Conservation (phyloP, 2,329 filamentous ascomycete species). For the Exophiala sp. region DNA sequence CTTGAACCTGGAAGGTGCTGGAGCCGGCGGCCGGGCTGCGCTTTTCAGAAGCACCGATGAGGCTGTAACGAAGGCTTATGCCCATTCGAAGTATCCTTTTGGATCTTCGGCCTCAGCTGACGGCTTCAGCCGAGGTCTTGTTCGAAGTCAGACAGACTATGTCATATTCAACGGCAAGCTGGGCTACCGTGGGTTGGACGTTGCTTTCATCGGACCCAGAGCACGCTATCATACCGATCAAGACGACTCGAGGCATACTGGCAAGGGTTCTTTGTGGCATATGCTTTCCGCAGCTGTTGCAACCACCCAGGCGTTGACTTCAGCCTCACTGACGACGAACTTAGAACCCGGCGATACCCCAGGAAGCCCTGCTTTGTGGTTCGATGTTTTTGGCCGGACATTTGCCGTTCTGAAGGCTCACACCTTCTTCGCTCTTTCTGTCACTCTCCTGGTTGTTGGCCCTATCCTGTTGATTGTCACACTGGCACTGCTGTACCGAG, state of each 20-base stretch:
- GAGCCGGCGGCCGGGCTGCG: conserved; percentile 79
- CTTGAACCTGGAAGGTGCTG: conserved; percentile 89
- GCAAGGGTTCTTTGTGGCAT: conserved; percentile 68
- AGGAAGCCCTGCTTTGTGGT: conserved; percentile 68
- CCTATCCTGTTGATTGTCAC: conserved; percentile 67
- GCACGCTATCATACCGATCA: conserved; percentile 85
- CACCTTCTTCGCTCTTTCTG: conserved; percentile 80
- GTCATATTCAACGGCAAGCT: conserved; percentile 70
- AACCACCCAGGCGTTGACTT: conserved; percentile 65
- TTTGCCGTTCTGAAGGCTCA: conserved; percentile 75
- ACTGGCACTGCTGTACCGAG: conserved; percentile 60
- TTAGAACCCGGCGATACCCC: conserved; percentile 15
- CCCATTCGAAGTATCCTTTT: conserved; percentile 66
- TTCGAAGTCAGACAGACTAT: conserved; percentile 86
- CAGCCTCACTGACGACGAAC: conserved; percentile 45
- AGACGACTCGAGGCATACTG: conserved; percentile 74
- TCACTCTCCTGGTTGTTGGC: conserved; percentile 72
- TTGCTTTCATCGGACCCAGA: conserved; percentile 84
- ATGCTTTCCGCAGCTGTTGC: conserved; percentile 82
- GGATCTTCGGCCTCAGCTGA: conserved; percentile 76
- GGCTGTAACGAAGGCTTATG: conserved; percentile 76
- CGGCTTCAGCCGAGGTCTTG: conserved; percentile 70
- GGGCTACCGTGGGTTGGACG: conserved; percentile 80
- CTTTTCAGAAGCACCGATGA: conserved; percentile 84
- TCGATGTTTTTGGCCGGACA: conserved; percentile 75